These are phyloP conservation scores for Sanguinoderma infundibulare DNA, from an alignment of 1,284 basidiomycete genomes.

Conservation along the genomic window DNA sequence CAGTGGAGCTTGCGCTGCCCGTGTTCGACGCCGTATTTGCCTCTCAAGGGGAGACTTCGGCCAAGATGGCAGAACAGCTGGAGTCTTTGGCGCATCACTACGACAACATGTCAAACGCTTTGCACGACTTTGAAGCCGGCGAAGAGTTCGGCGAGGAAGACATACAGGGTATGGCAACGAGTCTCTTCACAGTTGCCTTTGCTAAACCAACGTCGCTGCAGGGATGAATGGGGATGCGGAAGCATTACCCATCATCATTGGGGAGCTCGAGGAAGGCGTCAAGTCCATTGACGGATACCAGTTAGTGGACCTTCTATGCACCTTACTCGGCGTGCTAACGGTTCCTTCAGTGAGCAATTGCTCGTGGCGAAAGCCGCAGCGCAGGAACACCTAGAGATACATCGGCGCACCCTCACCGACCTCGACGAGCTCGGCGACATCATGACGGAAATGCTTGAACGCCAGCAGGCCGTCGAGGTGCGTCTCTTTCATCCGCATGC, in stretches of 20 bases:
- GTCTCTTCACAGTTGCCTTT: not conserved
- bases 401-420: conserved; percentile 56
- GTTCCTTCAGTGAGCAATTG: conserved; percentile 51
- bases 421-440: conserved; percentile 78
- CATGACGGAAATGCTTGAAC: conserved; percentile 75
- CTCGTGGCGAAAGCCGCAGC: conserved; percentile 45
- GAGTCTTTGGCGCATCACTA: conserved; percentile 75
- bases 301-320: conserved; percentile 47
- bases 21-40: conserved; percentile 54
- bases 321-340: not conserved
- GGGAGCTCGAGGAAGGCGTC: conserved; percentile 66
- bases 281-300: conserved; percentile 53
- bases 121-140: conserved; percentile 68
- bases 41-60: conserved; percentile 59
- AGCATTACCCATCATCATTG: conserved; percentile 73
- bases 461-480: conserved; percentile 71
- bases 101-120: conserved; percentile 69
- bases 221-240: conserved; percentile 80
- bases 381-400: conserved; percentile 51
- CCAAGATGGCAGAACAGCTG: conserved; percentile 71
- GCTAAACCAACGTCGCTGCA: conserved; percentile 32
- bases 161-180: conserved; percentile 54
- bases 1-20: conserved; percentile 42
- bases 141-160: conserved; percentile 70
- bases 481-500: not conserved